These are phyloP conservation scores for Aeminium ludgeri DNA, from an alignment of 495 filamentous ascomycete species.

Conservation along the genomic window DNA sequence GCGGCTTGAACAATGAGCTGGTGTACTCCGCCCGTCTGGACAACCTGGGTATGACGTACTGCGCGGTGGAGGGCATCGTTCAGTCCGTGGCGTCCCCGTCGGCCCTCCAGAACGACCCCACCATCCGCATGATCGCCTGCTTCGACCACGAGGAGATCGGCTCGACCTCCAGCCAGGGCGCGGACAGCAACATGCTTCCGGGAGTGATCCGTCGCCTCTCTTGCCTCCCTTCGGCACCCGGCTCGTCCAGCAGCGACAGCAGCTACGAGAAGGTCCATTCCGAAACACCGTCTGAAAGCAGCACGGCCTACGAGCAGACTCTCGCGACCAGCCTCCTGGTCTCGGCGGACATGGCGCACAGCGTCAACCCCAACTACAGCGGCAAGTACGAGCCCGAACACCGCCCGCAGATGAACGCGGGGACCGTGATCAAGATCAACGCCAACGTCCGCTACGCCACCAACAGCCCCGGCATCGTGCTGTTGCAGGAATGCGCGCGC, in stretches of 20 bases:
- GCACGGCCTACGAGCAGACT: constrained; percentile 85
- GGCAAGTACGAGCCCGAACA: constrained; percentile 83
- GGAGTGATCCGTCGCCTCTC: constrained; percentile 77
- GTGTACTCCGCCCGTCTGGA: constrained; percentile 87
- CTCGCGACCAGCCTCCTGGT: constrained; percentile 83
- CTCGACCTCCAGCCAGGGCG: constrained; percentile 77
- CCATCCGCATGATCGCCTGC: constrained; percentile 73
- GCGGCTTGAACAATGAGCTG: constrained; percentile 82
- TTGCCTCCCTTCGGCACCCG: constrained; percentile 40
- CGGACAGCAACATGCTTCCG: constrained; percentile 80
- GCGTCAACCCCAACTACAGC: constrained; percentile 83
- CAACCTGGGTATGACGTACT: constrained; percentile 91
- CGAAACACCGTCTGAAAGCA: constrained; percentile 23
- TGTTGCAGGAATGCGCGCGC: constrained; percentile 72
- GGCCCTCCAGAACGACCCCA: constrained; percentile 53
- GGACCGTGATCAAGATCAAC: constrained; percentile 93
- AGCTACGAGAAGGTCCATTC: constrained; percentile 30
- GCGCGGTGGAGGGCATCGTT: constrained; percentile 65
- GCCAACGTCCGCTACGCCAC: constrained; percentile 93
- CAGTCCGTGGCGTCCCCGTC: constrained; percentile 46
- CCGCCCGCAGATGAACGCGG: constrained; percentile 88
- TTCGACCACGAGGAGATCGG: constrained; percentile 99
- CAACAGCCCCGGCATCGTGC: constrained; percentile 85
- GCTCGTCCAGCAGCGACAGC: constrained; percentile 33
- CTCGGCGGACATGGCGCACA: constrained; percentile 95